Conservation (phyloP, 495 filamentous ascomycete genomes). For the Podospora appendiculata region DNA sequence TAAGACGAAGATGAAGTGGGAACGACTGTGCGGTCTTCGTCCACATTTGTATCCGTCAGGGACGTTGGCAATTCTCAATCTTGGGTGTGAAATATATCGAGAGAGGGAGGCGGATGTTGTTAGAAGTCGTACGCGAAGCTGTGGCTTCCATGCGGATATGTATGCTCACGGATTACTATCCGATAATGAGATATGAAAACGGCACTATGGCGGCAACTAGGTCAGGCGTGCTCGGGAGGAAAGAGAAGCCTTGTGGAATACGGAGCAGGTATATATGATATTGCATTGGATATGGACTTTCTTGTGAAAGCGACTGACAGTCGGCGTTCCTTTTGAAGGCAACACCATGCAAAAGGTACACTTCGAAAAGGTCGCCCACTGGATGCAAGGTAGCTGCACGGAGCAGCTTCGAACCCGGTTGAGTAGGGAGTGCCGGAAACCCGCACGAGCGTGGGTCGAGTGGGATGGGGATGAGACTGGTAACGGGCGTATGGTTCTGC, state of each 20-base stretch:
- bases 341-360: not conserved
- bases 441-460: conserved; percentile 17
- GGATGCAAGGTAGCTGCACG: conserved; percentile 5
- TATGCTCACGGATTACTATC: not conserved
- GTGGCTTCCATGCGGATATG: too few species aligned
- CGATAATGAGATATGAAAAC: not conserved
- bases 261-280: too few species aligned
- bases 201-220: not conserved
- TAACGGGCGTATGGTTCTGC: conserved; percentile 4
- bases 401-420: conserved; percentile 2
- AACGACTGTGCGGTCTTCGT: too few species aligned
- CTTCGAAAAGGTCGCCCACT: conserved; percentile 2
- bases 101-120: not conserved
- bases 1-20: too few species aligned
- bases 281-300: too few species aligned
- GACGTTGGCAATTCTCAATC: not conserved
- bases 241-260: too few species aligned
- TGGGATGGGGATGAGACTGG: conserved; percentile 10
- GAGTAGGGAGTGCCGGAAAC: conserved; percentile 21
- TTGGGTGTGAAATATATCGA: not conserved
- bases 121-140: not conserved
- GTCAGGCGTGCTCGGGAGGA: too few species aligned
- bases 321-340: not conserved
- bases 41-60: too few species aligned
- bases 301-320: not conserved